A percentile compares a stretch with the other conserved stretches of the same genome.
These are phyloP conservation scores for Candida sojae DNA, from an alignment of 1,139 yeast species.

Conservation along the genomic window DNA sequence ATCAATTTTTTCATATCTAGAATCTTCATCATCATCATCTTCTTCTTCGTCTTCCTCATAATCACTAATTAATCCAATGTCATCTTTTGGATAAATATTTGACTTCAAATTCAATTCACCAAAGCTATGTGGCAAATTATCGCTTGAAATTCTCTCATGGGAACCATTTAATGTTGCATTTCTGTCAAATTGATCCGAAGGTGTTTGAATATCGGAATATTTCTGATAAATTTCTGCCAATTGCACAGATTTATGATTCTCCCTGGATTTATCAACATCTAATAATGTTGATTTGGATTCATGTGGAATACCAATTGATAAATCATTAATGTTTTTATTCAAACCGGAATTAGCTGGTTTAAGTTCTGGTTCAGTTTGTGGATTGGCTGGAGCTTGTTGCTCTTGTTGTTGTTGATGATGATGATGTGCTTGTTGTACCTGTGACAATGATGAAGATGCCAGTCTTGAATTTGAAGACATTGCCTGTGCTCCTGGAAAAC, in stretches of 20 bases:
- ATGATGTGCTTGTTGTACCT: neutral
- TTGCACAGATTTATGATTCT: slow-evolving; percentile 38
- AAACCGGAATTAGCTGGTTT: slow-evolving; percentile 9
- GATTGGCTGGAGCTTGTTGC: neutral
- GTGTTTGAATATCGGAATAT: slow-evolving; percentile 42
- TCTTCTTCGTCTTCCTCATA: slow-evolving; percentile 13
- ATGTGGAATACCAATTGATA: slow-evolving; percentile 11
- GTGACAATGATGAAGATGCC: slow-evolving; percentile 3
- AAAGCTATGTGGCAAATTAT: slow-evolving; percentile 34
- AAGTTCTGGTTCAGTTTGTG: slow-evolving; percentile 6
- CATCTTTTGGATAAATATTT: slow-evolving; percentile 40
- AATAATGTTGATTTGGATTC: neutral
- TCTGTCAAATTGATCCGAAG: slow-evolving; percentile 41
- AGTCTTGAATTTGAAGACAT: slow-evolving; percentile 4
- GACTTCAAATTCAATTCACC: slow-evolving; percentile 29
- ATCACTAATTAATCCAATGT: slow-evolving; percentile 41
- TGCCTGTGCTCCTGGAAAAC: slow-evolving; percentile 4
- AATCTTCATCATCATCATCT: slow-evolving; percentile 25
- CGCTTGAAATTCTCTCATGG: slow-evolving; percentile 36
- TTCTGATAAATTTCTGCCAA: slow-evolving; percentile 49
- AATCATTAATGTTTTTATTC: slow-evolving; percentile 12
- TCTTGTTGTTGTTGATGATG: neutral
- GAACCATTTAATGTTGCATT: slow-evolving; percentile 40
- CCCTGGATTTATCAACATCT: slow-evolving; percentile 2
- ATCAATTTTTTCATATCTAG: slow-evolving; percentile 24